Base-by-base conservation (phyloP, 257 asterid genomes). In the Datura wrightii region DNA sequence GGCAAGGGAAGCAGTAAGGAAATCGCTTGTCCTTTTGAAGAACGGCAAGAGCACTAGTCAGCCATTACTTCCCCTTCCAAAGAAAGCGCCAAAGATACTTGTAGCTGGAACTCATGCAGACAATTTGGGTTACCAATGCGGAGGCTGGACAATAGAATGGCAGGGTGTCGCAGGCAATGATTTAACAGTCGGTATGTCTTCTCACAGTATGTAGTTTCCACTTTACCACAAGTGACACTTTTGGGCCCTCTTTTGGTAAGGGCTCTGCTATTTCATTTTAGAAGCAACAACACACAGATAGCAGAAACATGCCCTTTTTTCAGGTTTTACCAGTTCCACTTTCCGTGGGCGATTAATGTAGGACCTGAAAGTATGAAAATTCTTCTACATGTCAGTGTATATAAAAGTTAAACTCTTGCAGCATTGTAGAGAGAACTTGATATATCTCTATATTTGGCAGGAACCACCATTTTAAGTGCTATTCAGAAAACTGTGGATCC, bases 1-100 rank as follows among this genome's bases (percentile, higher is more conserved):
- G 71, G 91, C 90, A 14, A 87, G 90, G 78, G 88, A 89, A 89
- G 91, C 91, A 34, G 90, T 89, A 79, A 85, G 91, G 86, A 89
- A 89, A 83, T 89, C 91, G 0, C 89, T 89, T 55, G 91, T 89
- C 13, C 87, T 89, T 18, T 69, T 89, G 65, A 89, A 89, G 80
- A 89, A 89, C 36, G 89, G 87, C 3, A 16, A 84, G 83, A 56
- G 76, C 9, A 83, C 85, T 44, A 82, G 50, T 55, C 82, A 83
- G 58, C 89, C 89, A 42, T 67, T 89, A 83, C 59, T 89, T 37
- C 91, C 91, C 34, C 86, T 89, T 44, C 85, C 90, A 31, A 89
- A 89, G 86, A 89, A 87, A 71, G 65, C 88, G 1, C 11, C 55
- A 34, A 60, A 79, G 18, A 86, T 86, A 34, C 88, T 89, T 6